A percentile compares a stretch with the other conserved stretches of the same genome.
These are phyloP conservation scores for Teunomyces kruisii DNA, from an alignment of 805 yeast species.

Conservation along the genomic window DNA sequence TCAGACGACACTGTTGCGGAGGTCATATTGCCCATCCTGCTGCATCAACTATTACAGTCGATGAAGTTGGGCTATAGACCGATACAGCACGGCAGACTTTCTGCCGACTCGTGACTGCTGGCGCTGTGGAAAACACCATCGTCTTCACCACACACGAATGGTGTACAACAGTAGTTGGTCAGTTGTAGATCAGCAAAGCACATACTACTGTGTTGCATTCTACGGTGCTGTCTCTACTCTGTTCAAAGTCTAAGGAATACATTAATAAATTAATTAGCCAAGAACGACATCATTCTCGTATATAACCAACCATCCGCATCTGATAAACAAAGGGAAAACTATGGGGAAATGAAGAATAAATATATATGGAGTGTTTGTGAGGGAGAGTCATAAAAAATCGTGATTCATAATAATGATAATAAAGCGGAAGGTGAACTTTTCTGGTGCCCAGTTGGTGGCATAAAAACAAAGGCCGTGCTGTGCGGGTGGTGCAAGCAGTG, in stretches of 20 bases:
- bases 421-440: slow-evolving; percentile 1
- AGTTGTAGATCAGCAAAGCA: neutral
- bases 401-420: neutral
- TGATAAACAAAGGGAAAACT: neutral
- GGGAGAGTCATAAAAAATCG: slow-evolving; percentile 2
- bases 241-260: no score
- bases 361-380: neutral
- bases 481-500: no score
- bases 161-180: slow-evolving; percentile 21
- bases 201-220: no score
- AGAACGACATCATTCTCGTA: neutral
- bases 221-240: no score
- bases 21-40: slow-evolving; percentile 8
- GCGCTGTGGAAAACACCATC: slow-evolving; percentile 56
- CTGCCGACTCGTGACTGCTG: slow-evolving; percentile 28
- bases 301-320: neutral
- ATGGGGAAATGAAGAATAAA: slow-evolving; percentile 2
- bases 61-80: slow-evolving; percentile 51
- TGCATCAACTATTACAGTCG: slow-evolving; percentile 59
- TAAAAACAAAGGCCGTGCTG: no score
- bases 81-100: slow-evolving; percentile 27
- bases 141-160: slow-evolving; percentile 52
- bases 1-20: no score
- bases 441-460: neutral
- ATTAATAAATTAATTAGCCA: neutral